Base-by-base conservation (phyloP, 371 early-diverging fungal genomes). In the Rhizopus sp. region DNA sequence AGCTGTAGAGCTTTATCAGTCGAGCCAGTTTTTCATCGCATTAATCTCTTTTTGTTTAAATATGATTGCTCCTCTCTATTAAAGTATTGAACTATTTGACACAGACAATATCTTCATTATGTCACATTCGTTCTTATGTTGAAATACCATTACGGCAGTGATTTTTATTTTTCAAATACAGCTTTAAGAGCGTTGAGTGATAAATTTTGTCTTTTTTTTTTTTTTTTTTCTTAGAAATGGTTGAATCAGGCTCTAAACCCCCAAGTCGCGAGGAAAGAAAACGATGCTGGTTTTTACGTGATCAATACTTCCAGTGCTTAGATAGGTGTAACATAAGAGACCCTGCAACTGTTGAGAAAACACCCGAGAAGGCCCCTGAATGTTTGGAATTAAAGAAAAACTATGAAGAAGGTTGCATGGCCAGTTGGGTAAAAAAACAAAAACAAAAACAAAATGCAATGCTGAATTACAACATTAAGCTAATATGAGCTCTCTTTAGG, bases 231-330 rank as follows among this genome's bases (percentile, higher is more conserved):
- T n/a, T 23, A 12, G n/a, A 17, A 9, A 44, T 31, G 13, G 31
- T 6, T 50, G 38, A 53, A 59, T 57, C 53, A 44, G 63, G 59
- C 7, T 50, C 68, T 17, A 80, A 77, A 52, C 80, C 80, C 35
- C 85, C 82, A 8, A 74, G 70, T 12, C 73, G 86, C 13, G 55
- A 64, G 60, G 73, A 86, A 64, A 81, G 86, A 42, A 79, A 84
- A 35, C 55, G 57, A 12, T 86, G 86, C 61, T 83, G 83, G 72
- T 73, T 72, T 30, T 44, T 72, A 44, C 82, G 86, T 16, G 86
- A 86, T 54, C 68, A 69, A 45, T 84, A 80, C 58, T 81, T 80
- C 51, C 66, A 62, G 9, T 86, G 86, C 46, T 73, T 86, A 8
- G 81, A 84, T 54, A 55, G 46, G 9, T 61, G 73, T 23, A 64